phyloP scores from a whole-genome alignment of 2,329 filamentous ascomycete genomes.

The Pseudocercospora musae region DNA sequence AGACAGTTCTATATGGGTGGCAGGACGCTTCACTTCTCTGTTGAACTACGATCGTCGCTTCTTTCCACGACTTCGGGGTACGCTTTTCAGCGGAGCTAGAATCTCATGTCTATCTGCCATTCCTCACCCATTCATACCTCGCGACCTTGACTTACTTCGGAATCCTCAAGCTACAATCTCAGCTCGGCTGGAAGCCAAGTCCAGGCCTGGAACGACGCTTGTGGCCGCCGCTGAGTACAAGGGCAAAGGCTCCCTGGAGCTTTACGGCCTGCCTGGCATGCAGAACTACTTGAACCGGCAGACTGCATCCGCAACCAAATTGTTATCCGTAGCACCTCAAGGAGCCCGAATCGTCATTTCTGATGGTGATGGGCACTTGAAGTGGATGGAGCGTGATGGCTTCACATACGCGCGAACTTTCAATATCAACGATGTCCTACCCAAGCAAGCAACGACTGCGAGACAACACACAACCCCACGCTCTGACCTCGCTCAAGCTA shows the following conservation, averaged over 20 bases:
- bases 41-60: slow-evolving; percentile 84
- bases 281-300: slow-evolving; percentile 70
- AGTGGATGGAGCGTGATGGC: slow-evolving; percentile 88
- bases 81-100: slow-evolving; percentile 78
- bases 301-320: slow-evolving; percentile 73
- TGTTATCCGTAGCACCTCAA: slow-evolving; percentile 77
- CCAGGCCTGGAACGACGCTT: slow-evolving; percentile 59
- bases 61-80: slow-evolving; percentile 73
- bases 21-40: slow-evolving; percentile 83
- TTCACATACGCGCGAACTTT: slow-evolving; percentile 52
- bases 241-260: slow-evolving; percentile 80
- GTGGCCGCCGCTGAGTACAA: slow-evolving; percentile 89
- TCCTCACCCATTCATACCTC: slow-evolving; percentile 63
- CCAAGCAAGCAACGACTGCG: neutral
- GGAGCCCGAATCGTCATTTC: slow-evolving; percentile 78
- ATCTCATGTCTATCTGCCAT: slow-evolving; percentile 70
- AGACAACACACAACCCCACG: neutral
- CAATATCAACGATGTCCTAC: slow-evolving; percentile 53
- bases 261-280: slow-evolving; percentile 62
- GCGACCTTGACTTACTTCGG: slow-evolving; percentile 58
- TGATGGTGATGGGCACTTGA: slow-evolving; percentile 78
- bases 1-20: slow-evolving; percentile 76
- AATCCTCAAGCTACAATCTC: slow-evolving; percentile 49
- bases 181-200: slow-evolving; percentile 54
- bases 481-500: neutral